Evolutionary conservation across 192 early-diverging fungal genomes (phyloP), one percentile per base, ranked within the genome.

Genomic region (Coemansia sp.): DNA sequence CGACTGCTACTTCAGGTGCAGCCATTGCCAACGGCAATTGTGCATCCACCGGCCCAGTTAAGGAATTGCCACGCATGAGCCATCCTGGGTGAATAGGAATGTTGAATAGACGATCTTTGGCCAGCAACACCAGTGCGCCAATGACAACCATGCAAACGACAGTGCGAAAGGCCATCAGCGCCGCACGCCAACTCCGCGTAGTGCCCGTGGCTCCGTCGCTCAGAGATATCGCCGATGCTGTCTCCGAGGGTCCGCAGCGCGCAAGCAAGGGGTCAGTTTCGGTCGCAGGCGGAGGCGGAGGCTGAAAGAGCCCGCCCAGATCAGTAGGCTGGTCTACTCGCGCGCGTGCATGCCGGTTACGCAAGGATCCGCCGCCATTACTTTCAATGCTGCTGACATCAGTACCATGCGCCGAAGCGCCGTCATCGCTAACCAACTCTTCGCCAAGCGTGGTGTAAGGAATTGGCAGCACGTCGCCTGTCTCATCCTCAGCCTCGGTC

Each of bases 101-200:
- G 5, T 36, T 36, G 34, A 59, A 59, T 36, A 59, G 34, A 6
- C 57, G 57, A 6, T 59, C 57, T 19, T 59, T 59, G 57, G 32
- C 57, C 31, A 59, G n/a, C 57, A 59, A 17, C 32, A 59, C 29
- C 57, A 59, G 31, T 17, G 57, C 57, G 57, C 57, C 57, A 17
- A 59, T 19, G 17, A 59, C 31, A 34, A 59, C 57, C 31, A 59
- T 36, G 34, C 34, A 59, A 9, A 59, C 9, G 1, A 59, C 57
- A 14, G 57, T 36, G 34, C 34, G 57, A 12, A 59, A 31, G 31
- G 57, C 57, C 29, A 59, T 59, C 34, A 36, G 29, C 7, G 57
- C 57, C 25, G 57, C 57, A 36, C 57, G 57, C 34, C 57, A 32
- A 34, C 57, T 36, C 7, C 57, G 57, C 29, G 57, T 59, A 32